These are phyloP conservation scores for Naganishia cerealis DNA, from an alignment of 1,284 basidiomycete species.

Conservation along the genomic window DNA sequence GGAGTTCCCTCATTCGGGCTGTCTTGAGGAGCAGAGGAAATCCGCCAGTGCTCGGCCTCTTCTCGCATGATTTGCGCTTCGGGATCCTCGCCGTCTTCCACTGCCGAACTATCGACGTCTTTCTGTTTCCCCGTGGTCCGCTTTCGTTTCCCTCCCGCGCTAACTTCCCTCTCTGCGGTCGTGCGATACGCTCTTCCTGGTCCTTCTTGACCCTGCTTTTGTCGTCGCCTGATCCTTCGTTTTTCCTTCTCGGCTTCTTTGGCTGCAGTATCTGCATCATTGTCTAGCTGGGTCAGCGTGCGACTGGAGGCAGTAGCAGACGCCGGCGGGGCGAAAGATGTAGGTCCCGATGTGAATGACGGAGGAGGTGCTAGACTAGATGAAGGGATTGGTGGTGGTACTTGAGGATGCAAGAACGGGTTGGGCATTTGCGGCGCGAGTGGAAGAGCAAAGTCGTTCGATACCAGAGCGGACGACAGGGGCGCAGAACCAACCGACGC, in stretches of 20 bases:
- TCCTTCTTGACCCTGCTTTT: slow-evolving; percentile 15
- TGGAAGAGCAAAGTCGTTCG: slow-evolving; percentile 1
- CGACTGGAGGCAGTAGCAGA: background rate
- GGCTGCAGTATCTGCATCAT: background rate
- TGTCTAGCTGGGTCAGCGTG: background rate
- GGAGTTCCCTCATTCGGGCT: background rate
- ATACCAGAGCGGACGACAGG: background rate
- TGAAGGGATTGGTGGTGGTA: slow-evolving; percentile 19
- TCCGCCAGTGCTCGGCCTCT: slow-evolving; percentile 4
- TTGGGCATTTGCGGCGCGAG: slow-evolving; percentile 29
- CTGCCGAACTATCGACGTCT: background rate
- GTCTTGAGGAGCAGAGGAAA: background rate
- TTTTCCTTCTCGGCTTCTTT: slow-evolving; percentile 24
- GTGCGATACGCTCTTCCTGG: slow-evolving; percentile 14
- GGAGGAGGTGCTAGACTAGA: background rate
- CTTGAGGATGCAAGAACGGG: slow-evolving; percentile 21
- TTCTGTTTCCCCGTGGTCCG: background rate
- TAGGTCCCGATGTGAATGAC: background rate
- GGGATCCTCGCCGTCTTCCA: slow-evolving; percentile 12
- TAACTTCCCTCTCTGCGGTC: background rate
- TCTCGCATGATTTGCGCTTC: slow-evolving; percentile 27
- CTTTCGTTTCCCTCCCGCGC: background rate
- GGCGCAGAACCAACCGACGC: background rate
- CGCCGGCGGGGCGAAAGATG: slow-evolving; percentile 6
- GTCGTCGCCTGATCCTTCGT: slow-evolving; percentile 10